Base-by-base conservation (phyloP, 306 rosid species). In the Lithocarpus polystachyus region DNA sequence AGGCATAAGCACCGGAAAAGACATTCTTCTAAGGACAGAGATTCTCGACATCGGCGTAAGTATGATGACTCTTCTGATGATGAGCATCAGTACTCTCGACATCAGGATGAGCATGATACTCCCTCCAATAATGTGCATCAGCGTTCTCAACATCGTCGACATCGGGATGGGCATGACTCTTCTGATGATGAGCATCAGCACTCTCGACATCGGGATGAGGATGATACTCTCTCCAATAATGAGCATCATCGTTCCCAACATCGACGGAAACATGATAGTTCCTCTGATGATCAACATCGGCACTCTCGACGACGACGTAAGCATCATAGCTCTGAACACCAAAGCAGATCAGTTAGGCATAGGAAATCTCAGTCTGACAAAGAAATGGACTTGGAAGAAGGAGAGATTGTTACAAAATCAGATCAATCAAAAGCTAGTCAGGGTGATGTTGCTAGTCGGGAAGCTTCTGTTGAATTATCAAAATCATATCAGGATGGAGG, bases 351-450 rank as follows among this genome's bases (percentile, higher is more conserved):
- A 12, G 51, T 15, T 26, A 87, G 73, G 82, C 84, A 53, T 3
- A 72, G 80, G 75, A 90, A 81, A 62, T 79, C 81, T 29, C 62
- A 53, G 15, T 76, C 78, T 14, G 79, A 77, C 64, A 85, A 83
- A 77, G 88, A 83, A 43, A 74, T 71, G 29, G 92, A 88, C 5
- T 43, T 85, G 35, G 98, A 93, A 81, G 92, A 92, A 45, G 93
- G 95, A 35, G 94, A 93, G 88, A 89, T 93, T 45, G 56, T 64
- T 20, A 75, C 85, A 60, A 91, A 81, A 73, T 82, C 83, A 17
- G 86, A 90, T 17, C 86, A 77, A 79, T 85, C 91, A 12, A 79
- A 67, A 74, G 82, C 26, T 24, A 84, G 78, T 43, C 87, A 83
- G 75, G 82, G 64, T 68, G 87, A 76, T 20, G 73, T 78, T 37